phyloP scores from a whole-genome alignment of 139 green algal species.

The Axilococcus clingmanii region DNA sequence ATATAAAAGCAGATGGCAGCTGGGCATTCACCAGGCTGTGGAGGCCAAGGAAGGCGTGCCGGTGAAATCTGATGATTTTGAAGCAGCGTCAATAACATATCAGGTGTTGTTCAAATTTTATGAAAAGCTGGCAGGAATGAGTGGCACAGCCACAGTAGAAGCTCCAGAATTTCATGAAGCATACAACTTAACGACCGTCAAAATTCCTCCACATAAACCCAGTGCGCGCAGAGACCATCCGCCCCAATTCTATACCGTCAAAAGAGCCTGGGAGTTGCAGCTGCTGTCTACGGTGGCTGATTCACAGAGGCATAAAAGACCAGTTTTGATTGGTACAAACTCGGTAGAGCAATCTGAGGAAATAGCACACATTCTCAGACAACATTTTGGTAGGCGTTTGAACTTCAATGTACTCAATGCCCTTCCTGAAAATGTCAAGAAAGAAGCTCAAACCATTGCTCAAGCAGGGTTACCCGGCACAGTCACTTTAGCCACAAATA shows the following conservation, averaged over 20 bases:
- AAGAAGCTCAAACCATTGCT: constrained; percentile 69
- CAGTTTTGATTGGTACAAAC: constrained; percentile 84
- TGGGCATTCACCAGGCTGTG: constrained; percentile 62
- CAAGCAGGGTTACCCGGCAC: constrained; percentile 52
- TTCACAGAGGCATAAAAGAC: constrained; percentile 28
- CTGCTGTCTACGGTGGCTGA: constrained; percentile 16
- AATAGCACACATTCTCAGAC: constrained; percentile 7
- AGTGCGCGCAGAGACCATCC: constrained; percentile 43
- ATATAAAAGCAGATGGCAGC: constrained; percentile 36
- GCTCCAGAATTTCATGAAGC: constrained; percentile 41
- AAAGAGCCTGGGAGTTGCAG: background rate
- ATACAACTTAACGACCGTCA: constrained; percentile 56
- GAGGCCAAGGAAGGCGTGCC: constrained; percentile 49
- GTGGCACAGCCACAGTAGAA: constrained; percentile 39
- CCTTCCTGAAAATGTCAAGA: constrained; percentile 51
- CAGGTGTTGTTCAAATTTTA: constrained; percentile 62
- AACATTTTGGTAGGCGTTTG: background rate
- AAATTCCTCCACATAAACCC: constrained; percentile 73
- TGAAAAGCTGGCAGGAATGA: constrained; percentile 62
- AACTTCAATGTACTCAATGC: constrained; percentile 42
- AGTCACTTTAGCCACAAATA: constrained; percentile 72
- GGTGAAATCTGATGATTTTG: constrained; percentile 20
- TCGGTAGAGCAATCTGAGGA: constrained; percentile 51
- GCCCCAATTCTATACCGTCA: constrained; percentile 38
- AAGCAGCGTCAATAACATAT: constrained; percentile 45